Conservation (phyloP, 2,329 filamentous ascomycete species). For the Hyphodiscus sp. region DNA sequence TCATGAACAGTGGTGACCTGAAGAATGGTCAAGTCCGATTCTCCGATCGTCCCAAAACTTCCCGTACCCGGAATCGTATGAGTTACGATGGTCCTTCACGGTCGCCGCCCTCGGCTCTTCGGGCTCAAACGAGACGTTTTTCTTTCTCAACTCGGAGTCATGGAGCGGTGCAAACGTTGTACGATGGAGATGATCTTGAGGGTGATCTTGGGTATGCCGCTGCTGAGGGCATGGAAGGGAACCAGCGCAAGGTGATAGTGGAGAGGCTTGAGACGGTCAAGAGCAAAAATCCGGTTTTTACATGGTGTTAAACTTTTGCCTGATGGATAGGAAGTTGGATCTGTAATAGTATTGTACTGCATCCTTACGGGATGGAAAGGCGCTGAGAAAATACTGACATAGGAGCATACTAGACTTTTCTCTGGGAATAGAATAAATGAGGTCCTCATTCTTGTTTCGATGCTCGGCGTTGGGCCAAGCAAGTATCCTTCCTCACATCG, state of each 20-base stretch:
- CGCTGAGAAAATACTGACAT: neutral
- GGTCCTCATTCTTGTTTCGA: neutral
- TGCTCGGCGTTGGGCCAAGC: neutral
- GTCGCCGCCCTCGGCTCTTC: conserved; percentile 13
- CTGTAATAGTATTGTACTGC: conserved; percentile 7
- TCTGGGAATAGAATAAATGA: neutral
- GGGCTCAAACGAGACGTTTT: conserved; percentile 29
- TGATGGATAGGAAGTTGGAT: neutral
- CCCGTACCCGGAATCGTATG: conserved; percentile 26
- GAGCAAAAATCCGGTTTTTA: conserved; percentile 91
- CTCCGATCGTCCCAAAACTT: conserved; percentile 21
- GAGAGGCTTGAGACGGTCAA: conserved; percentile 95
- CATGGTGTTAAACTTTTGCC: conserved; percentile 66
- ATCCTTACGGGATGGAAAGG: neutral
- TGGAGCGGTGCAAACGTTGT: conserved; percentile 33
- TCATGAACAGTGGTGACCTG: conserved; percentile 11
- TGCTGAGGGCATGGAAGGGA: conserved; percentile 87
- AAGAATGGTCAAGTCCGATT: conserved; percentile 24
- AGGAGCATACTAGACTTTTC: neutral
- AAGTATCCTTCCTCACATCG: neutral
- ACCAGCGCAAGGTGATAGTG: conserved; percentile 90
- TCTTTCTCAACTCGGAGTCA: conserved; percentile 33
- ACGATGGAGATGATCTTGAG: conserved; percentile 71
- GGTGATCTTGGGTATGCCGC: conserved; percentile 93
- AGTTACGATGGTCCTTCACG: conserved; percentile 30